These are phyloP conservation scores for Thermomucor indicae-seudaticae DNA, from an alignment of 371 early-diverging fungal species.

Conservation along the genomic window DNA sequence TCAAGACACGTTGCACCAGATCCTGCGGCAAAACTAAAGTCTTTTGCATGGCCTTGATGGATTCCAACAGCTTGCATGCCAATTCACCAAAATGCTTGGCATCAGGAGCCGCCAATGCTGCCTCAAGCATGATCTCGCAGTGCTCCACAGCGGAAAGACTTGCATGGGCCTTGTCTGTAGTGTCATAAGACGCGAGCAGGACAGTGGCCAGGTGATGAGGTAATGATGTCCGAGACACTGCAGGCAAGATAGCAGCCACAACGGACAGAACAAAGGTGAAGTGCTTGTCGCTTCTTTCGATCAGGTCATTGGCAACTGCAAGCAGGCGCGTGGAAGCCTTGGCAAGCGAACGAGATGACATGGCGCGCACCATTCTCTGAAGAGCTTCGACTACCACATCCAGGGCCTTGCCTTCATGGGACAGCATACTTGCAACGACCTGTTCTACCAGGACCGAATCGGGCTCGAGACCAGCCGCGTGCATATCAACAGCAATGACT, in stretches of 20 bases:
- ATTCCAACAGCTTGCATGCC: no score
- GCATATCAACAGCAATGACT: slow-evolving; percentile 30
- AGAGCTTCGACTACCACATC: slow-evolving; percentile 30
- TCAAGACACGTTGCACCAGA: no score
- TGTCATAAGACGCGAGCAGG: no score
- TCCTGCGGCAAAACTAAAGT: no score
- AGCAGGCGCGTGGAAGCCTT: slow-evolving; percentile 20
- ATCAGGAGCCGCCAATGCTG: no score
- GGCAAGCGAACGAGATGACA: slow-evolving; percentile 21
- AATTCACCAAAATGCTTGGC: no score
- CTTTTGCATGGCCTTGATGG: no score
- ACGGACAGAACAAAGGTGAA: slow-evolving; percentile 1
- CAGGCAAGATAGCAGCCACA: slow-evolving; percentile 4
- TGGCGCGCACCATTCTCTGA: slow-evolving; percentile 15
- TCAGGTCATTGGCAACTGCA: slow-evolving; percentile 4
- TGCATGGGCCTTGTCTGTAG: no score
- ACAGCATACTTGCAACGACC: slow-evolving; percentile 12
- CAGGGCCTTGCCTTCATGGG: slow-evolving; percentile 4
- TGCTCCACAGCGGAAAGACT: no score
- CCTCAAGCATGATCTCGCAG: no score
- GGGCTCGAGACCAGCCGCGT: slow-evolving; percentile 11
- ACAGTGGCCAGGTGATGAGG: no score
- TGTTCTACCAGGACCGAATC: slow-evolving; percentile 10
- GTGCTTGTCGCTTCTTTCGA: background rate
- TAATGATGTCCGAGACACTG: no score